Conservation (phyloP, 352 stramenopile species). For the Phytopythium chamaehyphon region DNA sequence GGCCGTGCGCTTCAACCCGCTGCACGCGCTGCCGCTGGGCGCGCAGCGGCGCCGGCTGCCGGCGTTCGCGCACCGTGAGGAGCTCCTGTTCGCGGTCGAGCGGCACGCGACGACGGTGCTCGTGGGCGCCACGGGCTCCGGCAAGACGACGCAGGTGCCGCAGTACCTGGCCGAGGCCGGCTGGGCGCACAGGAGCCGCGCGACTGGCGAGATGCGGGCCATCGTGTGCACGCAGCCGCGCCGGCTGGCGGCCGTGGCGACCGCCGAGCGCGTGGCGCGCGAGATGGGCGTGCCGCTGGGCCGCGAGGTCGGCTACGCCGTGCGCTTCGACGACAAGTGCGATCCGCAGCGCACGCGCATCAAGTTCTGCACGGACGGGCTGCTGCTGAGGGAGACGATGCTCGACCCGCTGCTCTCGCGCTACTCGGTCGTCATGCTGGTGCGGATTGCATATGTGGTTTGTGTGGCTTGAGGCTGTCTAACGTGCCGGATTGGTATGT, state of each 20-base stretch:
- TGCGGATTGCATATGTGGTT: constrained; percentile 10
- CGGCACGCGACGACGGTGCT: constrained; percentile 86
- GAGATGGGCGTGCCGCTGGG: constrained; percentile 96
- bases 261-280: constrained; percentile 96
- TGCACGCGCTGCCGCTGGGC: constrained; percentile 49
- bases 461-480: neutral
- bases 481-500: constrained; percentile 4
- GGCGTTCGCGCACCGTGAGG: constrained; percentile 82
- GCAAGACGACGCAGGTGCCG: constrained; percentile 93
- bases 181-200: constrained; percentile 37
- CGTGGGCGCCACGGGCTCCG: constrained; percentile 90
- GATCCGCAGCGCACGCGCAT: constrained; percentile 86
- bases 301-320: constrained; percentile 95
- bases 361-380: constrained; percentile 99
- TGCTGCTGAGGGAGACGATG: constrained; percentile 96
- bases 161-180: constrained; percentile 91
- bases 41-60: constrained; percentile 70
- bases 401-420: constrained; percentile 66
- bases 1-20: constrained; percentile 56
- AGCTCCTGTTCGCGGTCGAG: constrained; percentile 91
- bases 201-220: constrained; percentile 7
- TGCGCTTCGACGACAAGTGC: constrained; percentile 98
- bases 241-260: constrained; percentile 96
- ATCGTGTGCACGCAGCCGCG: constrained; percentile 93
- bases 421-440: constrained; percentile 83